Conservation (phyloP, 257 asterid species). For the Striga asiatica region DNA sequence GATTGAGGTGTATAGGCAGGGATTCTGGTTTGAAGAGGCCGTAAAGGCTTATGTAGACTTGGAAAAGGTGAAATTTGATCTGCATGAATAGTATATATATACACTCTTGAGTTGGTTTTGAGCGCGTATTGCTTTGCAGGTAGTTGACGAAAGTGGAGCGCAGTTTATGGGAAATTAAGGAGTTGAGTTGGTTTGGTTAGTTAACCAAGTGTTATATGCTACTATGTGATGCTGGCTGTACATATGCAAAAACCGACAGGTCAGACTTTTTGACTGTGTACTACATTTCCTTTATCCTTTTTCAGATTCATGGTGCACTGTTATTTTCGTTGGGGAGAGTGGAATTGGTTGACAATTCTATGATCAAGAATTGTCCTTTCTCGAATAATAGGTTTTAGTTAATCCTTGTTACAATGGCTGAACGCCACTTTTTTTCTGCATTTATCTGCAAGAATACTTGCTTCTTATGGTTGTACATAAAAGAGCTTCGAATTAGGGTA, state of each 20-base stretch:
- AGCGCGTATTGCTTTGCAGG: constrained; percentile 91
- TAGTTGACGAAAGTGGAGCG: constrained; percentile 80
- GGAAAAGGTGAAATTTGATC: constrained; percentile 87
- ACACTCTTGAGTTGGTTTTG: constrained; percentile 87
- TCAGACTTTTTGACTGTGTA: constrained; percentile 21
- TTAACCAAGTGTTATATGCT: constrained; percentile 90
- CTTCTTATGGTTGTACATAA: too few species aligned
- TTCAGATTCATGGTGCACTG: constrained; percentile 11
- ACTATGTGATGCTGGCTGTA: constrained; percentile 85
- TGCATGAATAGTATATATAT: too few species aligned
- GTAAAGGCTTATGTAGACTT: constrained; percentile 85
- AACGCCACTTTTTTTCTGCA: too few species aligned
- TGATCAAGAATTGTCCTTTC: not conserved
- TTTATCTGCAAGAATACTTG: too few species aligned
- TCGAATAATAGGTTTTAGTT: too few species aligned
- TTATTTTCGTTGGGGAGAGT: too few species aligned
- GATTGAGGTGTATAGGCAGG: constrained; percentile 85
- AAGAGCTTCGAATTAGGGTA: too few species aligned
- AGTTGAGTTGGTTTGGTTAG: constrained; percentile 69
- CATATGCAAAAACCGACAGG: constrained; percentile 75
- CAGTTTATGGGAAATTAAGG: constrained; percentile 83
- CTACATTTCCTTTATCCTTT: constrained; percentile 11
- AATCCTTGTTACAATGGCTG: too few species aligned
- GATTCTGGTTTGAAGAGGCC: constrained; percentile 87
- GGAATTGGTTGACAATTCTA: not conserved